Conservation (phyloP, 108 stramenopile genomes). For the Phaeodactylum tricornutum region DNA sequence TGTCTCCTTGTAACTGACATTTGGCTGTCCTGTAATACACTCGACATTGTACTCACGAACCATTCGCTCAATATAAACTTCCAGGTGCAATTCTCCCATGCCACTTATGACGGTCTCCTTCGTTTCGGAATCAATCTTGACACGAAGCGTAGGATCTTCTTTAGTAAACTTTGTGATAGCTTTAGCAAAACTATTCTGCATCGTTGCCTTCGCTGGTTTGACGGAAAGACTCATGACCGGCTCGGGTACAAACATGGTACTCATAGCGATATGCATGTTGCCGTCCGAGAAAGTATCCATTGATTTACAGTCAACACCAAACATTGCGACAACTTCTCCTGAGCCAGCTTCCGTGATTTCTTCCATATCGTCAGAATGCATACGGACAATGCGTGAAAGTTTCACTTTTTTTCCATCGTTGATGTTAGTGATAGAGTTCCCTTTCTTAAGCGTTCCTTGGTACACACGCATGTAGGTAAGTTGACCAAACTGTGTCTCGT, state of each 20-base stretch:
- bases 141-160: constrained; percentile 97
- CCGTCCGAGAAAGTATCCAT: constrained; percentile 99
- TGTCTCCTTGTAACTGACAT: constrained; percentile 98
- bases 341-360: constrained; percentile 91
- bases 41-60: constrained; percentile 96
- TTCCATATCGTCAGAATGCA: constrained; percentile 99
- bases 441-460: constrained; percentile 90
- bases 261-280: constrained; percentile 77
- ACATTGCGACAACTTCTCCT: constrained; percentile 99
- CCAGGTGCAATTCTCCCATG: constrained; percentile 99
- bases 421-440: constrained; percentile 76
- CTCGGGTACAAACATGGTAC: constrained; percentile 95
- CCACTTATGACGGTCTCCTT: constrained; percentile 97
- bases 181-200: constrained; percentile 87
- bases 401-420: constrained; percentile 84
- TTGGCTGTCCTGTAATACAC: constrained; percentile 83
- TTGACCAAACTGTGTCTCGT: constrained; percentile 96
- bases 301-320: constrained; percentile 95
- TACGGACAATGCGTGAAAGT: constrained; percentile 93
- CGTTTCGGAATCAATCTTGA: constrained; percentile 85
- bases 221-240: constrained; percentile 97
- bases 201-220: constrained; percentile 77
- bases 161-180: constrained; percentile 93
- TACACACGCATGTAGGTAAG: constrained; percentile 98
- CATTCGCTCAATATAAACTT: constrained; percentile 99